Conservation (phyloP, 805 yeast genomes). For the Schwanniomyces occidentalis region DNA sequence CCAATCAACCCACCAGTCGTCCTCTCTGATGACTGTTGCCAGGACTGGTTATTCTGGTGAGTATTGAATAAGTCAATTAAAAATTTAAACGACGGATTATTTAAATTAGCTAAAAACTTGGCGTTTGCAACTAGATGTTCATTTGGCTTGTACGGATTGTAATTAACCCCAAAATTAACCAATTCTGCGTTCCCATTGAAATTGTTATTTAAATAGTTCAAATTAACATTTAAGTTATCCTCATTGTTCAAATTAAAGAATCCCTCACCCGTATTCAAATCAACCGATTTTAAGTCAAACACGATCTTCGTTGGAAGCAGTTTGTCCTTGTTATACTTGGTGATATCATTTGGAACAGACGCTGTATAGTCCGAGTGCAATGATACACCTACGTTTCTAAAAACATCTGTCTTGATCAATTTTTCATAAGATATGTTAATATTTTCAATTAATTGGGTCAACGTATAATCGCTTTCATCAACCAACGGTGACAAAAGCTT, state of each 20-base stretch:
- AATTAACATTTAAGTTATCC: slow-evolving; percentile 36
- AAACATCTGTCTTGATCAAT: slow-evolving; percentile 46
- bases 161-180: slow-evolving; percentile 49
- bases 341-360: slow-evolving; percentile 21
- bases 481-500: slow-evolving; percentile 47
- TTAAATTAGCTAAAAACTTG: slow-evolving; percentile 45
- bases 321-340: slow-evolving; percentile 34
- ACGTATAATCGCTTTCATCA: slow-evolving; percentile 41
- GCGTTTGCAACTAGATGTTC: slow-evolving; percentile 48
- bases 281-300: slow-evolving; percentile 41
- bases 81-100: slow-evolving; percentile 45
- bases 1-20: slow-evolving; percentile 54
- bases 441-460: slow-evolving; percentile 39
- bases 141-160: slow-evolving; percentile 54
- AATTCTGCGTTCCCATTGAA: slow-evolving; percentile 51
- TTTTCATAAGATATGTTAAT: slow-evolving; percentile 33
- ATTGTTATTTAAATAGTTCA: slow-evolving; percentile 43
- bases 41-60: slow-evolving; percentile 46
- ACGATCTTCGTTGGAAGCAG: slow-evolving; percentile 48
- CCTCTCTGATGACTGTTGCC: slow-evolving; percentile 59
- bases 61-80: slow-evolving; percentile 31
- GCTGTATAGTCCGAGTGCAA: slow-evolving; percentile 42
- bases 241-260: slow-evolving; percentile 38
- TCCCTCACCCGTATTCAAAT: slow-evolving; percentile 33
- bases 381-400: slow-evolving; percentile 38